Percentiles rank a stretch among this genome's conserved stretches.
phyloP scores from a whole-genome alignment of 768 basidiomycete genomes.

The Phylloporus scabripes region DNA sequence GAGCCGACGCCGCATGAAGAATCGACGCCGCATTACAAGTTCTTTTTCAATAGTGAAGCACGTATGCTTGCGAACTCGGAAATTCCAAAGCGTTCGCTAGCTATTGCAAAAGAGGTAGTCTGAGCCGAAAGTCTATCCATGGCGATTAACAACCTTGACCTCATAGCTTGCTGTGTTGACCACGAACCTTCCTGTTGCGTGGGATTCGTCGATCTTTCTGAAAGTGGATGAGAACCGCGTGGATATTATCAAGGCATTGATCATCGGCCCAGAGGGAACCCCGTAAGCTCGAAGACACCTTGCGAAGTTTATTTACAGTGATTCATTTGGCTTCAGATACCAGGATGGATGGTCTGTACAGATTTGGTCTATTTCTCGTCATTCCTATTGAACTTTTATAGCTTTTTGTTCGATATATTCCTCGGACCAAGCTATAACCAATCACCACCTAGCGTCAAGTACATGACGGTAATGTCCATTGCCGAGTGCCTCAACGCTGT shows the following conservation, averaged over 20 bases:
- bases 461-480: constrained; percentile 44
- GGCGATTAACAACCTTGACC: constrained; percentile 8
- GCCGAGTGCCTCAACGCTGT: not conserved
- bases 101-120: constrained; percentile 90
- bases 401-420: constrained; percentile 88
- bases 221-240: constrained; percentile 90
- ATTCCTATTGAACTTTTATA: constrained; percentile 17
- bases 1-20: constrained; percentile 40
- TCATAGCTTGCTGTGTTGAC: constrained; percentile 86
- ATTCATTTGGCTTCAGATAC: constrained; percentile 45
- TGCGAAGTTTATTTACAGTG: not conserved
- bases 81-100: constrained; percentile 86
- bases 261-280: constrained; percentile 90
- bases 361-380: not conserved
- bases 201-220: constrained; percentile 92
- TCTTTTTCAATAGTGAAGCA: constrained; percentile 77
- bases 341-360: constrained; percentile 80
- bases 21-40: constrained; percentile 68
- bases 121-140: not conserved
- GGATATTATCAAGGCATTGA: constrained; percentile 87
- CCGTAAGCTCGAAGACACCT: constrained; percentile 50
- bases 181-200: constrained; percentile 89
- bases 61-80: constrained; percentile 79
- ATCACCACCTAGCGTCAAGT: constrained; percentile 71
- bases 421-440: constrained; percentile 86